phyloP scores from a whole-genome alignment of 495 filamentous ascomycete genomes.

The Penicillium pulvis region DNA sequence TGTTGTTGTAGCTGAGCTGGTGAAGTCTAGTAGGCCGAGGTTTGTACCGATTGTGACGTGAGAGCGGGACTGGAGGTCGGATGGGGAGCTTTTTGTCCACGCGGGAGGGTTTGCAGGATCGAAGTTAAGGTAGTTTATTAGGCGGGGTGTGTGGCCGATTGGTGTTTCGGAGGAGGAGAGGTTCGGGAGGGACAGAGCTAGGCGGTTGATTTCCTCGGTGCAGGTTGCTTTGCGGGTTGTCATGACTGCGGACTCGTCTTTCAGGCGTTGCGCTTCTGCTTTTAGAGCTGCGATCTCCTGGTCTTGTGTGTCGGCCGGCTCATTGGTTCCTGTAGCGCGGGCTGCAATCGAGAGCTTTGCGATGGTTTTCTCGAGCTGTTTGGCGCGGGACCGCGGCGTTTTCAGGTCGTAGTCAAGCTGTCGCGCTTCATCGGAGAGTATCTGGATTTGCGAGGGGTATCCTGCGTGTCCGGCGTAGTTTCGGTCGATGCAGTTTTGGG shows the following conservation, averaged over 20 bases:
- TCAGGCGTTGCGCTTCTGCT: conserved; percentile 68
- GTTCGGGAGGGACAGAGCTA: conserved; percentile 85
- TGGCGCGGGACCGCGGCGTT: conserved; percentile 39
- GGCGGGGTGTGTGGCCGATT: conserved; percentile 58
- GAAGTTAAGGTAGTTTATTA: conserved; percentile 75
- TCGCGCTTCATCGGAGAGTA: conserved; percentile 68
- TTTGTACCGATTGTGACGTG: conserved; percentile 84
- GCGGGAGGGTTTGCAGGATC: conserved; percentile 57
- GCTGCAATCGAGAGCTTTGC: conserved; percentile 34
- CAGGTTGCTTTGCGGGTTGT: conserved; percentile 60
- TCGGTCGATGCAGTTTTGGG: conserved; percentile 77
- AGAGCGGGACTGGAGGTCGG: conserved; percentile 50
- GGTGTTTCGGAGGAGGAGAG: conserved; percentile 78
- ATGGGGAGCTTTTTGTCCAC: conserved; percentile 50
- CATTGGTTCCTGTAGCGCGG: conserved; percentile 20
- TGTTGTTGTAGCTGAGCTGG: conserved; percentile 70
- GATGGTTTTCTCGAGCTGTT: conserved; percentile 45
- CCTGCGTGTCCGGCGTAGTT: conserved; percentile 73
- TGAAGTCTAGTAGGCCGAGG: conserved; percentile 83
- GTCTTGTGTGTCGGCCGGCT: conserved; percentile 9
- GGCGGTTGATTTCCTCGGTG: conserved; percentile 65
- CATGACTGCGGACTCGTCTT: conserved; percentile 61
- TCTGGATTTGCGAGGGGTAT: conserved; percentile 68
- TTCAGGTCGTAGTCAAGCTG: conserved; percentile 44
- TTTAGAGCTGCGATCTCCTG: conserved; percentile 40